These are phyloP conservation scores for Pythium rhizo-oryzae DNA, from an alignment of 352 stramenopile species.

Conservation along the genomic window DNA sequence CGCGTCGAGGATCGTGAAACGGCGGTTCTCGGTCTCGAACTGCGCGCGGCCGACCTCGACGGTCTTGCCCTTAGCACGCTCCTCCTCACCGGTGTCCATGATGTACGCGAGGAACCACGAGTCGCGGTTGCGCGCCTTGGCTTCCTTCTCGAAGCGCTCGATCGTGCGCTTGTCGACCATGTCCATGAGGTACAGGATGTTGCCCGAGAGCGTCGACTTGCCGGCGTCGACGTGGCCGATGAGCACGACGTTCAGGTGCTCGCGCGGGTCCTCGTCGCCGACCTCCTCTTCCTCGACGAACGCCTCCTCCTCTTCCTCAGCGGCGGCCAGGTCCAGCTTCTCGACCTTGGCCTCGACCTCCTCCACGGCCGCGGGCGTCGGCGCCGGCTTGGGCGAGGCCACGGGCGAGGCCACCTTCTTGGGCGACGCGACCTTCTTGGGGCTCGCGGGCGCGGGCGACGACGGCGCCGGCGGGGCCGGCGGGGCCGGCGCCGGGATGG, in stretches of 20 bases:
- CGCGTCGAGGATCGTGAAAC: conserved; percentile 98
- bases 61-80: conserved; percentile 97
- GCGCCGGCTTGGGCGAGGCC: conserved; percentile 22
- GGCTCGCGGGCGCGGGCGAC: conserved; percentile 12
- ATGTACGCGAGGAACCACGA: conserved; percentile 99
- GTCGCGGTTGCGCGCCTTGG: conserved; percentile 87
- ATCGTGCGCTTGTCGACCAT: conserved; percentile 98
- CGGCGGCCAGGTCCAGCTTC: conserved; percentile 27
- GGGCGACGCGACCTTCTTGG: conserved; percentile 20
- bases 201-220: conserved; percentile 98
- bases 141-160: conserved; percentile 98
- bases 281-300: conserved; percentile 72
- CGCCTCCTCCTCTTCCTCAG: conserved; percentile 57
- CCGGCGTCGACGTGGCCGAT: conserved; percentile 97
- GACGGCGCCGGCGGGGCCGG: conserved; percentile 29
- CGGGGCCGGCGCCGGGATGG: conserved; percentile 13
- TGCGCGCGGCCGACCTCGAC: conserved; percentile 94
- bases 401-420: conserved; percentile 10
- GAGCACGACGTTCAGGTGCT: conserved; percentile 88
- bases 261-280: conserved; percentile 93
- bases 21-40: conserved; percentile 96
- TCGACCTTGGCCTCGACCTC: conserved; percentile 29
- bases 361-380: conserved; percentile 2
- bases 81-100: conserved; percentile 98
- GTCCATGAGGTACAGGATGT: conserved; percentile 99